Percentiles rank a stretch among this genome's conserved stretches.
phyloP scores from a whole-genome alignment of 2,329 filamentous ascomycete species.

The Colletotrichum phormii region DNA sequence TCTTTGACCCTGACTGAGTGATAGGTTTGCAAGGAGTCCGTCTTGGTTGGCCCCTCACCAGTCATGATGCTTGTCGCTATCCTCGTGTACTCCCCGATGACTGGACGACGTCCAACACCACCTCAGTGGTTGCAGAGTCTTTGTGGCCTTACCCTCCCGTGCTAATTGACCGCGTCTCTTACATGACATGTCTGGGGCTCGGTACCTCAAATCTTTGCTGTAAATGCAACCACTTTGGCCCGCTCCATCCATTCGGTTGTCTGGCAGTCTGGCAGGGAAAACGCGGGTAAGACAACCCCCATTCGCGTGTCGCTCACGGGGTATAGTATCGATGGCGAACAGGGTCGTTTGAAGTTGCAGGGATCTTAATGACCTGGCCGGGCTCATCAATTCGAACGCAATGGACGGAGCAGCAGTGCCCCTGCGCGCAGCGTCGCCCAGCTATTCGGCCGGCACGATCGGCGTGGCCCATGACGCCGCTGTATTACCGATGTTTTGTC shows the following conservation, averaged over 20 bases:
- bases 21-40: neutral
- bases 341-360: conserved; percentile 21
- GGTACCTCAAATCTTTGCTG: conserved; percentile 20
- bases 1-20: conserved; percentile 14
- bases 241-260: neutral
- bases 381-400: conserved; percentile 1
- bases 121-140: conserved; percentile 16
- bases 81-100: conserved; percentile 12
- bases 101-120: conserved; percentile 14
- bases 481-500: conserved; percentile 26
- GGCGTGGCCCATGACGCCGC: conserved; percentile 29
- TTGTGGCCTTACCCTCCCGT: conserved; percentile 10
- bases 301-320: conserved; percentile 20
- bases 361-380: conserved; percentile 35
- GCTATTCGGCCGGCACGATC: conserved; percentile 28
- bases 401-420: conserved; percentile 11
- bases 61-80: conserved; percentile 10
- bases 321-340: conserved; percentile 11
- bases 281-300: conserved; percentile 29
- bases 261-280: conserved; percentile 23
- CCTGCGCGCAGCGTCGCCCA: neutral
- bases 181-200: conserved; percentile 19
- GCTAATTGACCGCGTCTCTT: conserved; percentile 26
- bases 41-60: conserved; percentile 14
- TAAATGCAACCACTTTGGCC: conserved; percentile 23